Evolutionary conservation across 176 grass and related monocot genomes (phyloP).

Genomic region (barley (Hordeum vulgare)): MorexV3_pseudomolecules_assembly NC_058519.1:566464661-566465160

Average conservation of each 20-base stretch:
- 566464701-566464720: not conserved
- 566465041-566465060: conserved; percentile 17
- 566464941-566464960: not conserved
- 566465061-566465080: not conserved
- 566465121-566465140: conserved; percentile 64
- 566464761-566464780: not conserved
- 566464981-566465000: conserved; percentile 19
- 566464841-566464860: not conserved
- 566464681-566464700: not conserved
- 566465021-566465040: not conserved
- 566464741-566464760: not conserved
- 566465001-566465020: conserved; percentile 30
- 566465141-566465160: conserved; percentile 47
- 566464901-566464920: conserved; percentile 29
- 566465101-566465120: conserved; percentile 85
- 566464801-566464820: not conserved
- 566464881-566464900: conserved; percentile 5
- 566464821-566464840: not conserved
- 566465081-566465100: conserved; percentile 70
- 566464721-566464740: not conserved
- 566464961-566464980: conserved; percentile 34
- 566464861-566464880: conserved; percentile 19
- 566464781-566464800: not conserved
- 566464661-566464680: not conserved
- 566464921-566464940: conserved; percentile 23